These are phyloP conservation scores for Penicillium chermesinum DNA, from an alignment of 495 filamentous ascomycete genomes.

Conservation along the genomic window DNA sequence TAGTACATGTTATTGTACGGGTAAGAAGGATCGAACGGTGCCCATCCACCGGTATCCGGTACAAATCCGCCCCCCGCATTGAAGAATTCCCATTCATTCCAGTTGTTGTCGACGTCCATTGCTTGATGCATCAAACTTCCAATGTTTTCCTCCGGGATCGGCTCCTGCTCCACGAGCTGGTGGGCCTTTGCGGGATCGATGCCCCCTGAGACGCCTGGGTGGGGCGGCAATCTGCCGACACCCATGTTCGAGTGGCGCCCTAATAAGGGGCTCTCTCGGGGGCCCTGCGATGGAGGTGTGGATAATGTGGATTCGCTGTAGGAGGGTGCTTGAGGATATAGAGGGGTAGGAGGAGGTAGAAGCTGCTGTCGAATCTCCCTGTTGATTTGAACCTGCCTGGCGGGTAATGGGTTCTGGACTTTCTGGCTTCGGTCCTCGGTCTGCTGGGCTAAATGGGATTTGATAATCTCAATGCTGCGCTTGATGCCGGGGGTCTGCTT, in stretches of 20 bases:
- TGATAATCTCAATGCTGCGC: constrained; percentile 11
- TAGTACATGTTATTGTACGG: not conserved
- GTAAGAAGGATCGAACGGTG: not conserved
- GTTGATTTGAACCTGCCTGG: not conserved
- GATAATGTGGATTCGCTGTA: not conserved
- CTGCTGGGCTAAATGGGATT: constrained; percentile 2
- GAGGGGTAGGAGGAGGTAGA: not conserved
- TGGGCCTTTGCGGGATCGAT: not conserved
- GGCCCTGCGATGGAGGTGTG: not conserved
- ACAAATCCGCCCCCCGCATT: constrained; percentile 5
- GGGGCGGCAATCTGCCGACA: not conserved
- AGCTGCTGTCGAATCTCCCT: not conserved
- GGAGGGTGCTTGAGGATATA: not conserved
- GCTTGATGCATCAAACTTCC: constrained; percentile 6
- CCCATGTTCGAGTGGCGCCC: not conserved
- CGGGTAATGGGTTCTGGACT: not conserved
- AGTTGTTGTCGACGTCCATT: not conserved
- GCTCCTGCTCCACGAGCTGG: not conserved
- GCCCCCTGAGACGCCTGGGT: not conserved
- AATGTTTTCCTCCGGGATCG: constrained; percentile 15
- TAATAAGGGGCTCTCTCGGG: not conserved
- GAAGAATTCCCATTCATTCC: constrained; percentile 2
- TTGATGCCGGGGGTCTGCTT: constrained; percentile 10
- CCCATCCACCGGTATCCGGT: not conserved
- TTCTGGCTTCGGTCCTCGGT: not conserved